Base-by-base conservation (phyloP, 148 eudicot genomes). In the Oxyria digyna region DNA sequence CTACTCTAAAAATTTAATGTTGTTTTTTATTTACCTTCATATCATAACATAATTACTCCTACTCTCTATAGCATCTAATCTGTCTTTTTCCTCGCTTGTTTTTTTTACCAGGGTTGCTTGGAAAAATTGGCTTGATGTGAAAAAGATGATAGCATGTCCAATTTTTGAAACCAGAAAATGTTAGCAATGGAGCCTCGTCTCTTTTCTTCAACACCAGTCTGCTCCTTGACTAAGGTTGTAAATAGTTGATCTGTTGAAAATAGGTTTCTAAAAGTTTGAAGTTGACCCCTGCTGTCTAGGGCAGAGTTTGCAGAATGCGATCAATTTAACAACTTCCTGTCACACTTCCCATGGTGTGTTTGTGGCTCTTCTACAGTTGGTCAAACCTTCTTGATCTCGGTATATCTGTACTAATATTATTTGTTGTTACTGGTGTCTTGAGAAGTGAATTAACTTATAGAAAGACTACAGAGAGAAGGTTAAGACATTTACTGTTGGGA, bases 201-300 rank as follows among this genome's bases (percentile, higher is more conserved):
- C 8, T 26, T 27, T 29, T 31, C 14, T 24, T 10, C 4, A 21
- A 54, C 62, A 13, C 13, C 33, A 55, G 10, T 55, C 24, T 26
- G 62, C 62, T 24, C 62, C 31, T 12, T 50, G 17, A 27, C 65
- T 27, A 59, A 59, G 65, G 29, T 59, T 59, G 64, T 59, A 29
- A 27, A 59, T 59, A 59, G 64, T 29, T 29, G 65, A 59, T 59
- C 31, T 31, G 37, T 29, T 59, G 5, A 31, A 59, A 27, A 15
- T 59, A 27, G 37, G 14, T 9, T 35, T 29, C 29, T 59, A 59
- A 9, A 59, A 29, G 57, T 59, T 59, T 31, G 38, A 59, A 59
- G 65, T 59, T 59, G 37, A 59, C 65, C 65, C 65, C 65, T 14
- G 20, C 38, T 27, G 21, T 29, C 18, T 57, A 13, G 37, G 64